Evolutionary conservation across 2,329 filamentous ascomycete species (phyloP), one percentile per base, ranked within the genome.

Genomic region (Penicillium corylophilum): DNA sequence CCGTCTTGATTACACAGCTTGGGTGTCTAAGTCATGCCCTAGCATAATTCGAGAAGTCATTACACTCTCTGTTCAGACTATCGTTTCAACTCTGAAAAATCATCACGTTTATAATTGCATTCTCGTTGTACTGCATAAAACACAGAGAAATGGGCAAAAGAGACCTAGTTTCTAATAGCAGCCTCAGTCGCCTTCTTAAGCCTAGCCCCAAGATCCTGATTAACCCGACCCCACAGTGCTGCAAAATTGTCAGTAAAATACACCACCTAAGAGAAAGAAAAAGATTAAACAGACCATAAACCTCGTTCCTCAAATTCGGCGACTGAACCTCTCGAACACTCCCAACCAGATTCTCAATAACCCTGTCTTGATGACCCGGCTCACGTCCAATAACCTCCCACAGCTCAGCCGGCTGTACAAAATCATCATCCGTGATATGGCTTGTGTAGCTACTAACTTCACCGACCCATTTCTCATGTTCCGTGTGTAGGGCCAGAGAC

Each of bases 351-450:
- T 72, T 72, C 7, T 46, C 57, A 33, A 70, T 56, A 15, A 65
- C 42, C 31, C 65, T 51, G 6, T 70, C 68, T 50, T 72, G 68
- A 35, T 71, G 67, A 5, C 69, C 69, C 1, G 60, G 57, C 3
- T 69, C 61, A 6, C 61, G 59, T 5, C 65, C 64, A 35, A 72
- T 48, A 6, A 71, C 57, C 47, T 65, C 47, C 68, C 68, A 71
- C 31, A 71, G 49, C 1, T 22, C 64, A 2, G 62, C 59, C 8
- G 68, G 57, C 38, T 71, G 68, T 8, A 63, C 59, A 48, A 67
- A 71, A 46, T 70, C 68, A 0, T 55, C 55, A 5, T 68, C 63
- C 0, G 52, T 51, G 15, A 69, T 55, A 2, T 57, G 29, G 40
- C 55, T 64, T 7, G 58, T 54, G 42, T 53, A 66, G 10, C 18